phyloP scores from a whole-genome alignment of 352 stramenopile genomes.

The Pythium aristosporum region DNA sequence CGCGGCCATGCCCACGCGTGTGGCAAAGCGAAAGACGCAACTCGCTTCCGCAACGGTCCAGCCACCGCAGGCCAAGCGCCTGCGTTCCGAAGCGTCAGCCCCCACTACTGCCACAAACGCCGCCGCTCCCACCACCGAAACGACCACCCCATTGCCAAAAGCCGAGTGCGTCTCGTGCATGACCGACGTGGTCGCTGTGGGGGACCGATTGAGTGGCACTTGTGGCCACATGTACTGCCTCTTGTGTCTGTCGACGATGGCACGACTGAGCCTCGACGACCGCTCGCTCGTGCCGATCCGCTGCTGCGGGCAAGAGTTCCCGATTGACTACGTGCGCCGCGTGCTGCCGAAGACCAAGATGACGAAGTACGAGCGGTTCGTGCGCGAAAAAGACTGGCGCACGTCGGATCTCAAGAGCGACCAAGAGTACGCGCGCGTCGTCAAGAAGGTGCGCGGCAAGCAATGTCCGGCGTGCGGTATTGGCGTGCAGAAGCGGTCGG shows the following conservation, averaged over 20 bases:
- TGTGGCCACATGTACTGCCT: slow-evolving; percentile 47
- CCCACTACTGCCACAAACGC: too few species aligned
- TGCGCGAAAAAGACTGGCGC: slow-evolving; percentile 23
- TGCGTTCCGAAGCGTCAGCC: too few species aligned
- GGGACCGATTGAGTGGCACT: slow-evolving; percentile 20
- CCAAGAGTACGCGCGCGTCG: slow-evolving; percentile 23
- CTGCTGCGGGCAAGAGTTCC: slow-evolving; percentile 42
- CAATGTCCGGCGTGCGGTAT: slow-evolving; percentile 29
- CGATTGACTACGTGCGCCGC: slow-evolving; percentile 32
- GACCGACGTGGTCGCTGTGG: neutral
- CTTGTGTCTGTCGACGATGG: slow-evolving; percentile 37
- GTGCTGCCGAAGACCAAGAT: slow-evolving; percentile 16
- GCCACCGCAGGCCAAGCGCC: too few species aligned
- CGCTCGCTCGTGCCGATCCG: slow-evolving; percentile 36
- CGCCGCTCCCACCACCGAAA: too few species aligned
- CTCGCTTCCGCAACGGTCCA: too few species aligned
- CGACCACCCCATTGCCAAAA: too few species aligned
- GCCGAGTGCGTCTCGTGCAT: slow-evolving; percentile 35
- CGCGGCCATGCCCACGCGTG: too few species aligned
- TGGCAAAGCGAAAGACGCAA: too few species aligned
- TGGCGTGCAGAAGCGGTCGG: slow-evolving; percentile 22
- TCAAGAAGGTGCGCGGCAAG: slow-evolving; percentile 18
- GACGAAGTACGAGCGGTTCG: slow-evolving; percentile 23
- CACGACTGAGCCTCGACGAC: slow-evolving; percentile 31
- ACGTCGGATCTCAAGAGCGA: slow-evolving; percentile 27